A percentile compares a stretch with the other conserved stretches of the same genome.
phyloP scores from a whole-genome alignment of 345 rosid species.

The Brassica napus region DNA sequence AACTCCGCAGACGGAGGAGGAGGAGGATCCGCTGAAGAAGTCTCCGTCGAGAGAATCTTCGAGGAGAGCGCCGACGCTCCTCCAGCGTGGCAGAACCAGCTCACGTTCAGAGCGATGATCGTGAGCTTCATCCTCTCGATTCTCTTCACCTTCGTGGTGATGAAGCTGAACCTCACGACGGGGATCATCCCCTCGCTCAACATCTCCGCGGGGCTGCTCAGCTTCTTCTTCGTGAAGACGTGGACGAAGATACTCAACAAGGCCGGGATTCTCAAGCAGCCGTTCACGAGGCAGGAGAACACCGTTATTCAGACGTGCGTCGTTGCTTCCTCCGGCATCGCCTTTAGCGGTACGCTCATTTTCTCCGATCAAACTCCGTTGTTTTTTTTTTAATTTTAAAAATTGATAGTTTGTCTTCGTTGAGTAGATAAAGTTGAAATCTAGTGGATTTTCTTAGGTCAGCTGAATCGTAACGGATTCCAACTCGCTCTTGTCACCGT shows the following conservation, averaged over 20 bases:
- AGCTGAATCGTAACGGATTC: slow-evolving; percentile 22
- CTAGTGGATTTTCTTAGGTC: neutral
- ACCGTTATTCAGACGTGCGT: slow-evolving; percentile 87
- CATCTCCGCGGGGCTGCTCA: slow-evolving; percentile 76
- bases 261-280: slow-evolving; percentile 47
- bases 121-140: slow-evolving; percentile 61
- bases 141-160: slow-evolving; percentile 67
- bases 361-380: neutral
- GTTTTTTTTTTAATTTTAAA: too few species aligned
- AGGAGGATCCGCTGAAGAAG: slow-evolving; percentile 20
- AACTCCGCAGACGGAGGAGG: slow-evolving; percentile 12
- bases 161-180: slow-evolving; percentile 71
- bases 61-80: slow-evolving; percentile 47
- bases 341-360: slow-evolving; percentile 52
- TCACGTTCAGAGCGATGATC: slow-evolving; percentile 60
- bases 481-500: neutral
- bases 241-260: slow-evolving; percentile 60
- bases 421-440: neutral
- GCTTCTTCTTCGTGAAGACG: slow-evolving; percentile 69
- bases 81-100: slow-evolving; percentile 66
- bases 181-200: slow-evolving; percentile 81
- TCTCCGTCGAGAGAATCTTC: slow-evolving; percentile 56
- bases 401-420: neutral
- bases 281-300: slow-evolving; percentile 82
- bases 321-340: slow-evolving; percentile 83